Evolutionary conservation across 2,329 filamentous ascomycete species (phyloP).

Genomic region (Coniochaeta sp.): DNA sequence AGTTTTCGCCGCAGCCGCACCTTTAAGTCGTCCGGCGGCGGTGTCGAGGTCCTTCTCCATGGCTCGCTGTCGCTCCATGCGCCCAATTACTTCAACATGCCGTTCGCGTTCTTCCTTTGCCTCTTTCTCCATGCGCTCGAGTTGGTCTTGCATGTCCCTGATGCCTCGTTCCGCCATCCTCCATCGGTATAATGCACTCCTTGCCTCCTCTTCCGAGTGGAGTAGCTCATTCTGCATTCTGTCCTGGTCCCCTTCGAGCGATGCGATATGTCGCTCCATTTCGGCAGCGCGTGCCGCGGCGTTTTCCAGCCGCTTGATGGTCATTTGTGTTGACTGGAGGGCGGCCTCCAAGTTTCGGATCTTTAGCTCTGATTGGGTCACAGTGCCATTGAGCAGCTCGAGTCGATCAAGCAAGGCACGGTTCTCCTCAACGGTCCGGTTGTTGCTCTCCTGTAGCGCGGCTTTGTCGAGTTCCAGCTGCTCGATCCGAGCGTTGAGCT

Average conservation of each 20-base stretch:
- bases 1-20: conserved; percentile 65
- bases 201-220: conserved; percentile 65
- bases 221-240: conserved; percentile 60
- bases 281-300: conserved; percentile 68
- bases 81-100: conserved; percentile 70
- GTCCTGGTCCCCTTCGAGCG: conserved; percentile 76
- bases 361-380: conserved; percentile 71
- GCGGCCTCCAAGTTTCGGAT: conserved; percentile 71
- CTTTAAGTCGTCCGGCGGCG: conserved; percentile 73
- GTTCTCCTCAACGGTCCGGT: conserved; percentile 75
- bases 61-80: conserved; percentile 75
- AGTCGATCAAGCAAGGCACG: conserved; percentile 73
- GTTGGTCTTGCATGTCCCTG: conserved; percentile 71
- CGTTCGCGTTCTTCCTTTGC: conserved; percentile 71
- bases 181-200: conserved; percentile 75
- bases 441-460: conserved; percentile 69
- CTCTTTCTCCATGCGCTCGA: conserved; percentile 83
- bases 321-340: conserved; percentile 68
- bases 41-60: conserved; percentile 77
- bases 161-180: conserved; percentile 76
- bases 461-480: conserved; percentile 68
- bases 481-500: conserved; percentile 66
- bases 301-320: conserved; percentile 65
- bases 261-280: conserved; percentile 71
- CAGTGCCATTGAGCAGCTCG: conserved; percentile 72